Evolutionary conservation across 1,284 basidiomycete genomes (phyloP).

Genomic region (Coniferiporia sulphurascens): DNA sequence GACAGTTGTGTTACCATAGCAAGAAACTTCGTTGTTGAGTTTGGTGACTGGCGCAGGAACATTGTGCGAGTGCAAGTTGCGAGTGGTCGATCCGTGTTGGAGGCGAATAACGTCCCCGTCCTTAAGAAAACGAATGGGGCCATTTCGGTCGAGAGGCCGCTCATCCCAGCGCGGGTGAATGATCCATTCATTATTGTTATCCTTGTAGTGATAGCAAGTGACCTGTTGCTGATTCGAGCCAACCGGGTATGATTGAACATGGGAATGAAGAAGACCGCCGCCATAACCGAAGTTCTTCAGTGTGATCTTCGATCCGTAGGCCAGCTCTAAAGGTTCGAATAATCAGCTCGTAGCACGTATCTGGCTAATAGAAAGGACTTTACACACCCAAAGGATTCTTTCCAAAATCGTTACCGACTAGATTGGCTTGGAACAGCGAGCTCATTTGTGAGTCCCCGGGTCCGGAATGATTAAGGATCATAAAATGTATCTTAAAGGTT

Average conservation of each 20-base stretch:
- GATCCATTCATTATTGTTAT: conserved; percentile 93
- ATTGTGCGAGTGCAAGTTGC: conserved; percentile 92
- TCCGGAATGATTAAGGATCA: conserved; percentile 90
- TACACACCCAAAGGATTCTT: conserved; percentile 75
- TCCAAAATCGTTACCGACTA: conserved; percentile 90
- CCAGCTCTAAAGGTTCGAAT: conserved; percentile 57
- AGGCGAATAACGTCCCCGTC: conserved; percentile 82
- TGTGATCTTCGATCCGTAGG: conserved; percentile 87
- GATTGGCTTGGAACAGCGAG: conserved; percentile 96
- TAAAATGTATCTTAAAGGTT: conserved; percentile 95
- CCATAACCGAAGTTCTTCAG: conserved; percentile 98
- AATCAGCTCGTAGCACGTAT: neutral
- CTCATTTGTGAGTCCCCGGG: conserved; percentile 99
- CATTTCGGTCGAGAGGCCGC: conserved; percentile 57
- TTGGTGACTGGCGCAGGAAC: conserved; percentile 89
- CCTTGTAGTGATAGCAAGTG: conserved; percentile 99
- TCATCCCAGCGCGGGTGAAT: conserved; percentile 82
- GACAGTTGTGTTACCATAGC: conserved; percentile 84
- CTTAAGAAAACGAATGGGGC: conserved; percentile 66
- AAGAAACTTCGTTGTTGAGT: conserved; percentile 87
- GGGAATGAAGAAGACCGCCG: conserved; percentile 94
- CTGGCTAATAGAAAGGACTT: neutral
- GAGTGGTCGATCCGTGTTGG: conserved; percentile 74
- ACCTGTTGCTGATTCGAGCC: conserved; percentile 97
- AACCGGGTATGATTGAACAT: conserved; percentile 89